These are phyloP conservation scores for Backusella sp. DNA, from an alignment of 192 early-diverging fungal genomes.

Conservation along the genomic window DNA sequence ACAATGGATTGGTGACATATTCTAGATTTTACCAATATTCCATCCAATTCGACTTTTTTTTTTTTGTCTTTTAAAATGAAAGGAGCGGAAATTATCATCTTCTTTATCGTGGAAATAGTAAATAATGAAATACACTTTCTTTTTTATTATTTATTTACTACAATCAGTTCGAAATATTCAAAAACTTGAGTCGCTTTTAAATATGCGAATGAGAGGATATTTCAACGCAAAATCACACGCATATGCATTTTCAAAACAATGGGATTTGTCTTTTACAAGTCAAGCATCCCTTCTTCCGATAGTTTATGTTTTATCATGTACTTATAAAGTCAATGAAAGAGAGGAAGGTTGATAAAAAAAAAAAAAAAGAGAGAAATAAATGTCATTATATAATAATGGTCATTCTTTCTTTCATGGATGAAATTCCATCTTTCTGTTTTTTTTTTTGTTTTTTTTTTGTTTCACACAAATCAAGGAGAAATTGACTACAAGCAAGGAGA, in stretches of 20 bases:
- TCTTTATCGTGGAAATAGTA: neutral
- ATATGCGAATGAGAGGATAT: neutral
- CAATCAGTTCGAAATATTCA: neutral
- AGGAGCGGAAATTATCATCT: too few species aligned
- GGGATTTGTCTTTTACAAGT: neutral
- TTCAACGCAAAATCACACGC: neutral
- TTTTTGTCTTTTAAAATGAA: too few species aligned
- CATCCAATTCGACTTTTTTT: neutral
- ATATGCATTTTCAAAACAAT: neutral
- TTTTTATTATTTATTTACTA: too few species aligned
- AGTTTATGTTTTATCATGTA: neutral
- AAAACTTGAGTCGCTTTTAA: neutral
- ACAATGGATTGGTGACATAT: neutral
- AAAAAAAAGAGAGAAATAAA: too few species aligned
- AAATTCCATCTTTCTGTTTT: neutral
- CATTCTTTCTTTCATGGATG: neutral
- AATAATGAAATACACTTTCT: too few species aligned
- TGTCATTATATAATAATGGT: too few species aligned
- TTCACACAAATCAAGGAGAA: neutral
- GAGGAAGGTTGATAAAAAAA: too few species aligned
- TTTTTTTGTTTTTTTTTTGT: neutral
- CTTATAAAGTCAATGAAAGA: neutral
- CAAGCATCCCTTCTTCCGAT: neutral
- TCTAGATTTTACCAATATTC: neutral
- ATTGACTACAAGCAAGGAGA: neutral